Evolutionary conservation across 306 rosid genomes (phyloP), one percentile per base, ranked within the genome.

Genomic region (Ormosia semicastrata): DNA sequence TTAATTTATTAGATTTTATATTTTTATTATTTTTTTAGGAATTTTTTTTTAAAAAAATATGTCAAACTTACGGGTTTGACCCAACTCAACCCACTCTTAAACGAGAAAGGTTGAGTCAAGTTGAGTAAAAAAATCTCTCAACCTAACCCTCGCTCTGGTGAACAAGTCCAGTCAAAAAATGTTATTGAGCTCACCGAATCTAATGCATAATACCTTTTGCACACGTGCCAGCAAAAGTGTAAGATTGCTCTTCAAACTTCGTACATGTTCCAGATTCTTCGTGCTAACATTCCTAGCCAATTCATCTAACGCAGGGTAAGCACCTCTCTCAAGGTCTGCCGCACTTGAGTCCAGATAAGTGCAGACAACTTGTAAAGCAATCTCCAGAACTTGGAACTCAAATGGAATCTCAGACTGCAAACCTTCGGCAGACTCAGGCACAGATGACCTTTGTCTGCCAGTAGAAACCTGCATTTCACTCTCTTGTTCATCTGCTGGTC

Each of bases 241-340:
- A 81, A 95, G 96, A 75, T 90, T 95, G 87, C 99, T 95, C 88
- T 95, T 95, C 90, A 95, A 87, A 81, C 97, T 93, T 46, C 99
- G 73, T 64, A 95, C 99, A 70, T 85, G 98, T 78, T 95, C 99
- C 84, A 95, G 97, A 89, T 95, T 95, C 81, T 91, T 95, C 77
- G 99, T 93, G 85, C 98, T 95, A 71, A 95, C 99, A 82, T 90
- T 93, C 86, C 88, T 87, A n/a, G 99, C 99, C 80, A 93, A 87
- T 77, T 93, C 99, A 86, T 96, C 99, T 58, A 96, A 78, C 7
- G 92, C 89, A 68, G 99, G 99, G 87, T 96, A 96, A 52, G 98
- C 99, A 66, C 83, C 89, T 81, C 87, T 89, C 90, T 95, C 99
- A 64, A 95, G 98, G 81, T 90, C 97, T 14, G 93, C 92, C 82